Evolutionary conservation across 768 basidiomycete species (phyloP).

Genomic region (Galerina sulciceps): DNA sequence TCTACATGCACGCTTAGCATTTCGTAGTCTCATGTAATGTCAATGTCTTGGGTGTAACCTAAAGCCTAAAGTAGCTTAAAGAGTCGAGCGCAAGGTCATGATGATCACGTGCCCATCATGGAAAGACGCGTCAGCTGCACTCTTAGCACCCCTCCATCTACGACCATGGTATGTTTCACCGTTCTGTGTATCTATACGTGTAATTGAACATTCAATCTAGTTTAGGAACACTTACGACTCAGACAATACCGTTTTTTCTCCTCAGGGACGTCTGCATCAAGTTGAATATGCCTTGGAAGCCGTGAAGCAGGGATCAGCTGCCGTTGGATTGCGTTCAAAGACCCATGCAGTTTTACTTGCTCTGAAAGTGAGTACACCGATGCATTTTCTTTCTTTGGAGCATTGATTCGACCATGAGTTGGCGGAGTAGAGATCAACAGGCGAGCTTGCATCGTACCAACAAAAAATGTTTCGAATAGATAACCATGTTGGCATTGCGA

Average conservation of each 20-base stretch:
- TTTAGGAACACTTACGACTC: constrained; percentile 98
- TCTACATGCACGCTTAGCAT: background rate
- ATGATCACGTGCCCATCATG: constrained; percentile 23
- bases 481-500: constrained; percentile 99
- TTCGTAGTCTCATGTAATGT: background rate
- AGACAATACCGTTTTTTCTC: constrained; percentile 97
- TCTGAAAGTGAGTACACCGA: constrained; percentile 68
- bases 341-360: constrained; percentile 93
- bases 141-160: constrained; percentile 11
- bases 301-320: constrained; percentile 99
- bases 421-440: constrained; percentile 84
- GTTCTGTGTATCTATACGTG: constrained; percentile 23
- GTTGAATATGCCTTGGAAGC: constrained; percentile 99
- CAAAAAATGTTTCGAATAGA: constrained; percentile 99
- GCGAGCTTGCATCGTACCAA: constrained; percentile 98
- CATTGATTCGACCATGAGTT: constrained; percentile 1
- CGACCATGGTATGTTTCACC: constrained; percentile 36
- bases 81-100: background rate
- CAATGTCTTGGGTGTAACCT: background rate
- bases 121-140: constrained; percentile 34
- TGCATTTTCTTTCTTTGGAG: constrained; percentile 16
- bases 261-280: constrained; percentile 95
- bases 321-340: constrained; percentile 93
- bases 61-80: too few relatives aligned
- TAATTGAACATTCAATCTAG: constrained; percentile 40